Base-by-base conservation (phyloP, 2,329 filamentous ascomycete genomes). In the Elsinoe arachidis region DNA sequence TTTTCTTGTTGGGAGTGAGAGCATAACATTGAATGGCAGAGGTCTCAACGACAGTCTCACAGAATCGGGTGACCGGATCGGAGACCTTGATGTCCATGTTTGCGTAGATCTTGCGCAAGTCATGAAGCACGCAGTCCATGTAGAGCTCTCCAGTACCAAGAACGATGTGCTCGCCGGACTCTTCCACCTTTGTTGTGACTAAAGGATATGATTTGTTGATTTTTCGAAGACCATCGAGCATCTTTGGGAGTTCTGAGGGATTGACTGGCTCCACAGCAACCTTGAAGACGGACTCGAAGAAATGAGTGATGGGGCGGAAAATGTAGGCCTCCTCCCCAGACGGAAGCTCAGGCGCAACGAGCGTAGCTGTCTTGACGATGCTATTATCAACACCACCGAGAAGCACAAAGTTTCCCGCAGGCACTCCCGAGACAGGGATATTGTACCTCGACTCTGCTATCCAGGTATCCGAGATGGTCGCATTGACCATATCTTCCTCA, bases 61-160 rank as follows among this genome's bases (percentile, higher is more conserved):
- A 96, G 78, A 99, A 99, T 49, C 93, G 82, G 14, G 93, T 97
- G 43, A 99, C 92, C 0, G 93, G 93, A 69, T 99, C 93, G 0
- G 93, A 99, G 51, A 99, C 90, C 74, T 97, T 97, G 74, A 99
- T 88, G 70, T 99, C 93, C 93, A 99, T 99, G 67, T 97, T 92
- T 12, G 93, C 91, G 69, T 96, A 99, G n/a, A 97, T 74, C 39
- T 85, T 83, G 56, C 93, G 87, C 47, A 99, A 79, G 69, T 99
- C 93, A 71, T 99, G 93, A 46, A 99, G 79, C 2, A 99, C 92
- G 67, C 93, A 99, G 71, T 99, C 93, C 91, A 99, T 97, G 76
- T 99, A 99, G n/a, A 99, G 78, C 71, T 99, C 93, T 60, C 93
- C 93, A 0, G 93, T 99, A 21, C 93, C 93, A 3, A 99, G 81